A percentile compares a stretch with the other conserved stretches of the same genome.
These are phyloP conservation scores for Bidens hawaiensis DNA, from an alignment of 140 eudicot species.

Conservation along the genomic window DNA sequence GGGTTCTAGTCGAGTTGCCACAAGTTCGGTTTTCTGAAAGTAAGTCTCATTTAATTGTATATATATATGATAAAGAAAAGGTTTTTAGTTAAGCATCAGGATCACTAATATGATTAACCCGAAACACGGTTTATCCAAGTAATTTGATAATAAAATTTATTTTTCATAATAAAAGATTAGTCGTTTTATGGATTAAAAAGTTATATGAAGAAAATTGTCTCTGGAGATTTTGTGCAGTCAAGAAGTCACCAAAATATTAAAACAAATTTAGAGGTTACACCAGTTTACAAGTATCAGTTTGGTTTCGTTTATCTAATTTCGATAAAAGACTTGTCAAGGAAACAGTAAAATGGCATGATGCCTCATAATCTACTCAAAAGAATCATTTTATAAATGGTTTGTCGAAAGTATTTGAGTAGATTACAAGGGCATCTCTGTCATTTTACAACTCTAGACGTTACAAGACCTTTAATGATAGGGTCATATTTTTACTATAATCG, in stretches of 20 bases:
- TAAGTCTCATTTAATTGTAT: constrained; percentile 11
- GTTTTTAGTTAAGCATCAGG: not conserved
- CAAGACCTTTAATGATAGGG: too few species aligned
- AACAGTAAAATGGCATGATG: not conserved
- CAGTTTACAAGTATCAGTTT: not conserved
- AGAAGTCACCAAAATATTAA: not conserved
- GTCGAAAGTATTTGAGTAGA: not conserved
- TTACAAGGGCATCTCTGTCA: not conserved
- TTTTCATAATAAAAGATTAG: not conserved
- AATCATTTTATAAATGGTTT: not conserved
- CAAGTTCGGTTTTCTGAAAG: not conserved
- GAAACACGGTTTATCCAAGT: not conserved
- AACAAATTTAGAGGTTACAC: not conserved
- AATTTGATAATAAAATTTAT: not conserved
- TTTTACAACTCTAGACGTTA: not conserved
- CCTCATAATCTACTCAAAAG: not conserved
- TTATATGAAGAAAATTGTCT: not conserved
- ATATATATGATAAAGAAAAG: not conserved
- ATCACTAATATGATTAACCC: too few species aligned
- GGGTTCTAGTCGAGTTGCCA: constrained; percentile 20
- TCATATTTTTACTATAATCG: not conserved
- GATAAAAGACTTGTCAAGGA: not conserved
- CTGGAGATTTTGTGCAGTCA: not conserved
- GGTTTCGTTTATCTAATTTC: not conserved
- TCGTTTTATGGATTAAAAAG: not conserved